These are phyloP conservation scores for Magnaporthiopsis rhizophila DNA, from an alignment of 2,329 filamentous ascomycete species.

Conservation along the genomic window DNA sequence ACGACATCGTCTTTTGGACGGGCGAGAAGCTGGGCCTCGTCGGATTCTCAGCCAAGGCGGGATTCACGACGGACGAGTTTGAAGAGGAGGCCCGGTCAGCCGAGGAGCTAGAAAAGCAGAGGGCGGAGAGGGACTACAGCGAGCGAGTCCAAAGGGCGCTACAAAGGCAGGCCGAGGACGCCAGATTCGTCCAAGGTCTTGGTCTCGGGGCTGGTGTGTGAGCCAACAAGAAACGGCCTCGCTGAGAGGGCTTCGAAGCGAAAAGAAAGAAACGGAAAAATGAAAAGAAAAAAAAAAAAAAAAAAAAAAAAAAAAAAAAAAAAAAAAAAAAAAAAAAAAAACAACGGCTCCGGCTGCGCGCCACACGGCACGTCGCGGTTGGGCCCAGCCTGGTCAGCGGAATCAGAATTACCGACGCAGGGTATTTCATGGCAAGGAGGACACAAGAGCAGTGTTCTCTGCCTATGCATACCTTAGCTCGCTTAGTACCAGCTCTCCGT, in stretches of 20 bases:
- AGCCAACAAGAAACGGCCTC: neutral
- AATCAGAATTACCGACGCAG: neutral
- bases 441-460: neutral
- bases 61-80: conserved; percentile 43
- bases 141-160: conserved; percentile 67
- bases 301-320: neutral
- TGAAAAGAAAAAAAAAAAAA: neutral
- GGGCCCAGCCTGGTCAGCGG: neutral
- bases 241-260: neutral
- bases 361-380: neutral
- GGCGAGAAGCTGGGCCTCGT: conserved; percentile 75
- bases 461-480: neutral
- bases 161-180: conserved; percentile 70
- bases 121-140: conserved; percentile 54
- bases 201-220: conserved; percentile 31
- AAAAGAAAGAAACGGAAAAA: neutral
- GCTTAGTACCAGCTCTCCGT: neutral
- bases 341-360: neutral
- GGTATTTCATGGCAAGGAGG: neutral
- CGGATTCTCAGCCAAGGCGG: conserved; percentile 46
- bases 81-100: conserved; percentile 35
- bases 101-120: conserved; percentile 41
- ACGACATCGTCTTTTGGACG: conserved; percentile 80
- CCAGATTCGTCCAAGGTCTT: conserved; percentile 63
- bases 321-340: neutral